Evolutionary conservation across 2,329 filamentous ascomycete species (phyloP), one percentile per base, ranked within the genome.

Genomic region (Colletotrichum brevisporum): DNA sequence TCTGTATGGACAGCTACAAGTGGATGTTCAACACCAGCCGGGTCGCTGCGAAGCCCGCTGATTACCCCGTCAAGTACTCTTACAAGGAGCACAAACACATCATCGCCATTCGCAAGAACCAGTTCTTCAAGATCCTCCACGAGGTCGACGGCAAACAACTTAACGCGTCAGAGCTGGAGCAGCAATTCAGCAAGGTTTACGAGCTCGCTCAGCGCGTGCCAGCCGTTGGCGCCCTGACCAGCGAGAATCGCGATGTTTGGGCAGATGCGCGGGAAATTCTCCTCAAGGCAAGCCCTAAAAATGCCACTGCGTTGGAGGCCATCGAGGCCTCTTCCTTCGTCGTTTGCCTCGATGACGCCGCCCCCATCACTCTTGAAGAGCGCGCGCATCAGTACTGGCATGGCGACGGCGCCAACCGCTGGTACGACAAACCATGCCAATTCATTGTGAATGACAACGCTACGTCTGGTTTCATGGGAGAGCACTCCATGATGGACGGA

Each of bases 401-500:
- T 83, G 96, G 96, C 62, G 95, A 99, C 77, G 96, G 96, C 66
- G 86, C 89, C 74, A 99, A 99, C 86, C 90, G 96, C 74, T 99
- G 95, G 95, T 98, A 91, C 78, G 96, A 99, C 87, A 99, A 99
- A 87, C 96, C 96, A 6, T 85, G 97, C 62, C 95, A 99, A 83
- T 98, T 99, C 84, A 97, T 99, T 79, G 81, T 99, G 84, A 98
- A 97, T 82, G 95, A 99, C 80, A 99, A 99, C 80, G 96, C 96
- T 75, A 97, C 96, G 8, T 93, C 96, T 2, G 96, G 96, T 71
- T 99, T 99, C 87, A 95, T 94, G 88, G 96, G 96, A 77, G 96
- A 99, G 84, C 96, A 99, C 87, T 97, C 93, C 76, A 98, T 99
- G 96, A 99, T 99, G 97, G 96, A 99, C 79, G 96, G 97, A 73